Evolutionary conservation across 2,329 filamentous ascomycete genomes (phyloP), one percentile per base, ranked within the genome.

Genomic region (Corynespora cassiicola): DNA sequence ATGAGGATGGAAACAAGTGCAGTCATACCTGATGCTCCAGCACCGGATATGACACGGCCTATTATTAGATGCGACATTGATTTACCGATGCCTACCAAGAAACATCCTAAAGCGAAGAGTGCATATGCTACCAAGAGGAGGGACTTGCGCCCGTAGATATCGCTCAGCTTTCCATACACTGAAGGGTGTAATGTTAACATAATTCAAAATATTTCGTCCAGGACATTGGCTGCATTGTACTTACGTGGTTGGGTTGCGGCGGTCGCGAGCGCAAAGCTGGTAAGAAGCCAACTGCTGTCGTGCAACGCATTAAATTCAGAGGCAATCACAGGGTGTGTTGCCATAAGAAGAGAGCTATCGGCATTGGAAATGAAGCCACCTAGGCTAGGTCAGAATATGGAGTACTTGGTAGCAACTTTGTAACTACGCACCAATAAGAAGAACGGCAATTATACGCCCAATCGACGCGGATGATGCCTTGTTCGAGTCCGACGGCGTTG

Each of bases 21-120:
- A 4, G 54, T 56, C 79, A 89, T 86, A 8, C 86, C 86, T 3
- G 82, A 84, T 14, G 84, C 84, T 4, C 86, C 86, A 31, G 87
- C 76, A 3, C 80, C 81, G 53, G 78, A 75, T 37, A 82, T 75
- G 3, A 78, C 74, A 61, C 87, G 76, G 2, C 82, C 84, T 31
- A 52, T 15, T 15, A 64, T 61, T 2, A 52, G 16, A n/a, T 45
- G 36, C 11, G n/a, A 29, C 42, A 53, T 50, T 6, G 37, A 35
- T 11, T 11, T 36, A 17, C 45, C 52, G 10, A 47, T 18, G 10
- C 50, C 47, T 15, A 44, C 38, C 14, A 44, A 7, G 9, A 31
- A 42, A 22, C 48, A 49, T 15, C 72, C 72, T 7, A 67, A n/a
- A 0, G 60, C 62, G 39, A 75, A 75, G 9, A 74, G 45, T 0